Conservation (phyloP, 306 rosid genomes). For the Boehmeria nivea region DNA sequence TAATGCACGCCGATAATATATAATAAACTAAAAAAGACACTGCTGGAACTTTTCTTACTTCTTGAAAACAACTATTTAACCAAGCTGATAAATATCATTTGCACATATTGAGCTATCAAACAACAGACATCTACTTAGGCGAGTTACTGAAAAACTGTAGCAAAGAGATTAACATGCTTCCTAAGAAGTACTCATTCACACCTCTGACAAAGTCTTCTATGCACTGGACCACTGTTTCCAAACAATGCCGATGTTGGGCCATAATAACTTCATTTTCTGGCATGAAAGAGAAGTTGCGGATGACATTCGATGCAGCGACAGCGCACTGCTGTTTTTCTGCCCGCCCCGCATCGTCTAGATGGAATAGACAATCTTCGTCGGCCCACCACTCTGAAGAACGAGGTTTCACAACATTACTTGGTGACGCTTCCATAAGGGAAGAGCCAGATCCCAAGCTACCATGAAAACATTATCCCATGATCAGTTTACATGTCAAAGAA, state of each 20-base stretch:
- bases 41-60: no score
- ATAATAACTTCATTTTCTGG: conserved; percentile 92
- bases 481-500: conserved; percentile 25
- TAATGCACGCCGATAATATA: no score
- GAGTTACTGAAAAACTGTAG: neutral
- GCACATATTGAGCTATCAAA: neutral
- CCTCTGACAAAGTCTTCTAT: conserved; percentile 72
- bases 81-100: neutral
- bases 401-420: conserved; percentile 40
- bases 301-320: conserved; percentile 86
- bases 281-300: conserved; percentile 96
- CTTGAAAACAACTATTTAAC: no score
- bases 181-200: conserved; percentile 17
- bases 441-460: conserved; percentile 58
- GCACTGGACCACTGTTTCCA: conserved; percentile 90
- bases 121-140: neutral
- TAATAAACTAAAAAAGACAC: no score
- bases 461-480: conserved; percentile 16
- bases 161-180: neutral
- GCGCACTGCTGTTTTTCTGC: conserved; percentile 89
- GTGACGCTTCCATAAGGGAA: conserved; percentile 47
- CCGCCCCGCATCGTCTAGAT: conserved; percentile 88
- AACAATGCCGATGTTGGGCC: conserved; percentile 91
- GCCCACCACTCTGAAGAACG: conserved; percentile 72
- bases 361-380: conserved; percentile 86